Evolutionary conservation across 768 basidiomycete genomes (phyloP), one percentile per base, ranked within the genome.

Genomic region (Wakefieldia striispora): DNA sequence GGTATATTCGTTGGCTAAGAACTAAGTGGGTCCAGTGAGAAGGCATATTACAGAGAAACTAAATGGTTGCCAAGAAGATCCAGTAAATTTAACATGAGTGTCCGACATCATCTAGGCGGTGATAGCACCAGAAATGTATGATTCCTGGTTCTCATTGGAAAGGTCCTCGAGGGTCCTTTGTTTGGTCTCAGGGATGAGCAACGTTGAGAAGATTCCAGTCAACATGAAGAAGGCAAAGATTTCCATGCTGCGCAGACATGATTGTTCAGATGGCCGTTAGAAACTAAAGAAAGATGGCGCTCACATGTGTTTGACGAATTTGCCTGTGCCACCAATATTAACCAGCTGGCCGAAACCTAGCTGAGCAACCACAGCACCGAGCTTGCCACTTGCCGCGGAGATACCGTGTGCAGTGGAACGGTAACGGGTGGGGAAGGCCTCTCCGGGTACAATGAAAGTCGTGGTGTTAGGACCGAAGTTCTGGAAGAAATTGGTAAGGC

Each of bases 221-320:
- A 91, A 67, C 90, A 91, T 93, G 75, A 91, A 91, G 47, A 89
- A 69, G 12, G 89, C 89, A 54, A 92, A 88, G 46, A 93, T 81
- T 69, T 91, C 79, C 43, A 93, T 71, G 57, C 84, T 86, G 45
- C 3, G 35, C 10, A 44, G 8, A 23, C 27, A 40, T 21, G 11
- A 49, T 57, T 6, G 35, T 40, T 51, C 41, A 51, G 43, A 40
- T 36, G 27, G 23, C 3, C 17, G 13, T 53, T 23, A 26, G 31
- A 43, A 33, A 50, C 6, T 7, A 16, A 37, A 42, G 4, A 52
- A 24, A 36, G 44, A 24, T 31, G 34, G 55, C 17, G 70, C 83
- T 51, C 52, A 87, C 86, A 90, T 84, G 64, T 89, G 86, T 55
- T 80, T 66, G 49, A 88, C 74, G 59, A 83, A 88, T 23, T 60